phyloP scores from a whole-genome alignment of 2,329 filamentous ascomycete species.

The Geosmithia putterillii region DNA sequence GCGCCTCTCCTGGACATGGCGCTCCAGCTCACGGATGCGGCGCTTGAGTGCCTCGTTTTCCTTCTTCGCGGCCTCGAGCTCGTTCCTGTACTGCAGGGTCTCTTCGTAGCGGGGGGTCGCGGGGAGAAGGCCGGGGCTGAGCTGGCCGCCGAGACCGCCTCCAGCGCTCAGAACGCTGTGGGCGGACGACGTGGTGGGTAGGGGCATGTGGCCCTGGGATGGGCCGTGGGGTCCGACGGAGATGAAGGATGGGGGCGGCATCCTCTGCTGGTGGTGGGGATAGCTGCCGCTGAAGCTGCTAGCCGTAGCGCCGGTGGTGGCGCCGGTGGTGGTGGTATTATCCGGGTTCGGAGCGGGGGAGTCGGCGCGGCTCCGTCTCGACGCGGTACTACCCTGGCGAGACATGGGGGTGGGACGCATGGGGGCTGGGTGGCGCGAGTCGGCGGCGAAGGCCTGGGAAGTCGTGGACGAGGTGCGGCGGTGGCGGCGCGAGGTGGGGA shows the following conservation, averaged over 20 bases:
- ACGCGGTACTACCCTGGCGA: slow-evolving; percentile 43
- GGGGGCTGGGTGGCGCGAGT: slow-evolving; percentile 27
- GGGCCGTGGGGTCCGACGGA: slow-evolving; percentile 9
- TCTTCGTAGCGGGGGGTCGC: slow-evolving; percentile 51
- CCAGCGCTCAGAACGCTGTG: slow-evolving; percentile 24
- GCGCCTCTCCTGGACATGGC: slow-evolving; percentile 34
- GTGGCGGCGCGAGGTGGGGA: slow-evolving; percentile 41
- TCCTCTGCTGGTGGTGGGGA: slow-evolving; percentile 33
- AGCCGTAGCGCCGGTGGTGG: too few relatives aligned
- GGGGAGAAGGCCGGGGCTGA: slow-evolving; percentile 41
- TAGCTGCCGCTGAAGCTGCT: slow-evolving; percentile 34
- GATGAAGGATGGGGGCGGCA: slow-evolving; percentile 20
- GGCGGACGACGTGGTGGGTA: slow-evolving; percentile 16
- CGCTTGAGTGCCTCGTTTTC: slow-evolving; percentile 53
- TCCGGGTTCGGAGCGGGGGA: slow-evolving; percentile 37
- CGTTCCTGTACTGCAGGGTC: slow-evolving; percentile 43
- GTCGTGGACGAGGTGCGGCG: slow-evolving; percentile 44
- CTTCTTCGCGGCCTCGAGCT: slow-evolving; percentile 47
- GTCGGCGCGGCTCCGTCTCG: slow-evolving; percentile 36
- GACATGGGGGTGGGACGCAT: slow-evolving; percentile 32
- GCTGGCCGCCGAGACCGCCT: slow-evolving; percentile 18
- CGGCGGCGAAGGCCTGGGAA: slow-evolving; percentile 32
- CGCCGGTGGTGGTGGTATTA: too few relatives aligned
- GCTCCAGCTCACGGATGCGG: slow-evolving; percentile 50
- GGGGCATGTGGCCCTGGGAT: slow-evolving; percentile 9